phyloP scores from a whole-genome alignment of 2,329 filamentous ascomycete genomes.

The Malbranchea cinnamomea region DNA sequence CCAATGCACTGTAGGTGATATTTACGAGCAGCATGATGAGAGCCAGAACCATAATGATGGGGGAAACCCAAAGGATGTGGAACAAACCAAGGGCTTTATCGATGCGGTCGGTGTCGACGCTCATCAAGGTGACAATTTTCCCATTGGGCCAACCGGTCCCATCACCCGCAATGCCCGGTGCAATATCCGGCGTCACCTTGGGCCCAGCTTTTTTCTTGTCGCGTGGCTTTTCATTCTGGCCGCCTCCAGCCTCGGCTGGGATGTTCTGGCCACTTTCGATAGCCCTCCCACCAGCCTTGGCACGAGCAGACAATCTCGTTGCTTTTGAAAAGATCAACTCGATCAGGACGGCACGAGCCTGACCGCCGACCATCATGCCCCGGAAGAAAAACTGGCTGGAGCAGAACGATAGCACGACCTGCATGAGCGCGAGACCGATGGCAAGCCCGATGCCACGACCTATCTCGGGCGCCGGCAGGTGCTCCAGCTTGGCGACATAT shows the following conservation, averaged over 20 bases:
- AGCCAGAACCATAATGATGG: slow-evolving; percentile 62
- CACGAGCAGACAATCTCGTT: slow-evolving; percentile 74
- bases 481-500: slow-evolving; percentile 46
- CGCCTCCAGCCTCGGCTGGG: slow-evolving; percentile 34
- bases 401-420: slow-evolving; percentile 62
- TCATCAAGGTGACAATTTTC: slow-evolving; percentile 84
- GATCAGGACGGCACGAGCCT: slow-evolving; percentile 68
- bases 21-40: slow-evolving; percentile 72
- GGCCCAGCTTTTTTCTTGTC: slow-evolving; percentile 16
- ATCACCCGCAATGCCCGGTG: slow-evolving; percentile 45
- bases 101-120: slow-evolving; percentile 82
- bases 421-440: slow-evolving; percentile 73
- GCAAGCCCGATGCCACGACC: slow-evolving; percentile 68
- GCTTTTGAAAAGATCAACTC: slow-evolving; percentile 83
- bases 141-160: slow-evolving; percentile 84
- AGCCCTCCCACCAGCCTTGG: slow-evolving; percentile 62
- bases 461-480: slow-evolving; percentile 47
- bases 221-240: slow-evolving; percentile 20
- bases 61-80: slow-evolving; percentile 81
- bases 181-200: slow-evolving; percentile 25
- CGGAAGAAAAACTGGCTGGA: slow-evolving; percentile 87
- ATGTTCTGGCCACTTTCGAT: slow-evolving; percentile 26
- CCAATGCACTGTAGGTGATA: slow-evolving; percentile 73
- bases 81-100: slow-evolving; percentile 81
- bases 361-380: slow-evolving; percentile 81